Evolutionary conservation across 1,284 basidiomycete genomes (phyloP).

Genomic region (Austroboletus niveus): DNA sequence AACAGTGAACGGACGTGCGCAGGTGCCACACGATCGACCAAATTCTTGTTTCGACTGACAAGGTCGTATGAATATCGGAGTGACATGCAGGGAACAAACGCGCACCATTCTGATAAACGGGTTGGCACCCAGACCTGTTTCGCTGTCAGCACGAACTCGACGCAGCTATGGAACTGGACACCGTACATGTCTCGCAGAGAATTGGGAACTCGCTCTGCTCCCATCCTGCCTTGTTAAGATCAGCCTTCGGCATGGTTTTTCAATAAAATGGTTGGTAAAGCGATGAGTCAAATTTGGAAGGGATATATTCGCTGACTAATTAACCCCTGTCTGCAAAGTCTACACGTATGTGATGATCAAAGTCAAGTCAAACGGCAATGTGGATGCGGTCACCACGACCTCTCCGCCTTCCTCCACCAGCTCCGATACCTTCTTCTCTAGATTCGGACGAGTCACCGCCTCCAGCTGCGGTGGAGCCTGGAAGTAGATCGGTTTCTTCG

Average conservation of each 20-base stretch:
- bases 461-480: constrained; percentile 91
- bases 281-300: constrained; percentile 2
- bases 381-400: constrained; percentile 84
- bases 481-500: constrained; percentile 78
- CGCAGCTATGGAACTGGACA: not conserved
- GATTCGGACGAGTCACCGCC: constrained; percentile 82
- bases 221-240: constrained; percentile 90
- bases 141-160: constrained; percentile 11
- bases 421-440: constrained; percentile 83
- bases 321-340: constrained; percentile 5
- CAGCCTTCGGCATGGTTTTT: constrained; percentile 65
- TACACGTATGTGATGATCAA: constrained; percentile 64
- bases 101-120: constrained; percentile 88
- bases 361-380: constrained; percentile 83
- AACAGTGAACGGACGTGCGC: constrained; percentile 93
- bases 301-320: constrained; percentile 28
- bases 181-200: constrained; percentile 87
- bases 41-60: constrained; percentile 91
- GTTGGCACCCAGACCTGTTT: constrained; percentile 80
- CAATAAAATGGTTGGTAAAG: constrained; percentile 1
- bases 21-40: constrained; percentile 93
- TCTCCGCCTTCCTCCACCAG: constrained; percentile 75
- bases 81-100: constrained; percentile 9
- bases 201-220: constrained; percentile 90
- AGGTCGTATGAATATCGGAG: constrained; percentile 3